These are phyloP conservation scores for Colletotrichum orbiculare DNA, from an alignment of 2,329 filamentous ascomycete genomes.

Conservation along the genomic window DNA sequence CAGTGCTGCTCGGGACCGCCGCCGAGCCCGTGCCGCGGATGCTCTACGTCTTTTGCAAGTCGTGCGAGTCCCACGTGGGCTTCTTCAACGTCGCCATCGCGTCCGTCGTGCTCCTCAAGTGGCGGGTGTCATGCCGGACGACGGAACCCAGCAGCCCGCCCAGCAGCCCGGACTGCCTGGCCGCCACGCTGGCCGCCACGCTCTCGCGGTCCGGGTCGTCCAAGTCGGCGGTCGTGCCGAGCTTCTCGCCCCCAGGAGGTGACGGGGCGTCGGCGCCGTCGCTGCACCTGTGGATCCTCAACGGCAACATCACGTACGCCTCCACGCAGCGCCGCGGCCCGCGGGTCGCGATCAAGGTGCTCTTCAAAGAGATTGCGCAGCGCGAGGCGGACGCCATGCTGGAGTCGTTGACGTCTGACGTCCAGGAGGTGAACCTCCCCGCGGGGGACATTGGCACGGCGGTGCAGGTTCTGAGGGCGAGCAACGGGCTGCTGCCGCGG, in stretches of 20 bases:
- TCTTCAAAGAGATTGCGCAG: slow-evolving; percentile 58
- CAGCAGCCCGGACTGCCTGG: slow-evolving; percentile 61
- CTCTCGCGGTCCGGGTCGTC: slow-evolving; percentile 68
- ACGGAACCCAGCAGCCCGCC: slow-evolving; percentile 44
- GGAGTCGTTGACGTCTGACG: slow-evolving; percentile 63
- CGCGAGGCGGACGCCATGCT: slow-evolving; percentile 60
- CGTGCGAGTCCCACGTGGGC: slow-evolving; percentile 60
- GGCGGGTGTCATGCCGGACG: slow-evolving; percentile 60
- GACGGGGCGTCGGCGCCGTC: background rate
- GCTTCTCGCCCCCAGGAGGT: slow-evolving; percentile 30
- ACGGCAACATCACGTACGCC: slow-evolving; percentile 64
- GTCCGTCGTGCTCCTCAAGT: slow-evolving; percentile 67
- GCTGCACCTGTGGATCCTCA: slow-evolving; percentile 67
- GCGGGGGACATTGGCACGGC: slow-evolving; percentile 59
- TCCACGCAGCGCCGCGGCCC: slow-evolving; percentile 48
- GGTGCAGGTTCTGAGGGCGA: slow-evolving; percentile 55
- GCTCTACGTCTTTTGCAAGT: slow-evolving; percentile 57
- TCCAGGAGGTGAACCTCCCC: slow-evolving; percentile 70
- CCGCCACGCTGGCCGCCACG: slow-evolving; percentile 63
- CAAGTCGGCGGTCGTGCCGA: slow-evolving; percentile 64
- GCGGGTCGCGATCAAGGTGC: slow-evolving; percentile 61
- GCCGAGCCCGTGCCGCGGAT: slow-evolving; percentile 40
- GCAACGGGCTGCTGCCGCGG: slow-evolving; percentile 63
- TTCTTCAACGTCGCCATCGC: slow-evolving; percentile 56
- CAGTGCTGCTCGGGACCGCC: slow-evolving; percentile 40